Evolutionary conservation across 2,329 filamentous ascomycete genomes (phyloP).

Genomic region (Lecanosticta acicola): DNA sequence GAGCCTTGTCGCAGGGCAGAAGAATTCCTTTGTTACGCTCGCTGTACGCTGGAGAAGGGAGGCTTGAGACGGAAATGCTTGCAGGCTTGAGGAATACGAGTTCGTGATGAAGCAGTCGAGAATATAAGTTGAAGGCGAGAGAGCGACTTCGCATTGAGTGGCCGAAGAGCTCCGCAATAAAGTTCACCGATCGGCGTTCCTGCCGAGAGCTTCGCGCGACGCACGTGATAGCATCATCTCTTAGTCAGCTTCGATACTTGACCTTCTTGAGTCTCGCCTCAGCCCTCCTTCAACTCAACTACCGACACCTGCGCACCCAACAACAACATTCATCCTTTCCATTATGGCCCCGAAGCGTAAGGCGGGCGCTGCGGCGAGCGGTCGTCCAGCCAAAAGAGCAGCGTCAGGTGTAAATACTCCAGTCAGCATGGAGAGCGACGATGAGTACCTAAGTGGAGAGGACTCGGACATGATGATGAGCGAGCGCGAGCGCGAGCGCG

Average conservation of each 20-base stretch:
- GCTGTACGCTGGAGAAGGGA: no score
- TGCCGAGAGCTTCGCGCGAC: neutral
- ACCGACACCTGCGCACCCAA: neutral
- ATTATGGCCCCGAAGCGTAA: constrained; percentile 37
- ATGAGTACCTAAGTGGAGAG: constrained; percentile 47
- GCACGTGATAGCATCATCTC: neutral
- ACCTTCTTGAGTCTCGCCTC: neutral
- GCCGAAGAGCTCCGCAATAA: neutral
- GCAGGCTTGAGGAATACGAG: neutral
- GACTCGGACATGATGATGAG: constrained; percentile 31
- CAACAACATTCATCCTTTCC: neutral
- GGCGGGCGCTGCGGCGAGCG: constrained; percentile 33
- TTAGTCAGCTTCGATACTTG: neutral
- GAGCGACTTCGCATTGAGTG: neutral
- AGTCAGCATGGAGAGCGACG: constrained; percentile 48
- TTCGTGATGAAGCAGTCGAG: neutral
- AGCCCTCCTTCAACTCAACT: neutral
- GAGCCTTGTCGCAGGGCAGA: no score
- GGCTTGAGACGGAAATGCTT: neutral
- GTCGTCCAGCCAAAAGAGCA: constrained; percentile 33
- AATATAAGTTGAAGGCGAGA: neutral
- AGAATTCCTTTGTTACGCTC: no score
- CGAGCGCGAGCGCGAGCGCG: constrained; percentile 17
- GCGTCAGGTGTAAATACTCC: constrained; percentile 39
- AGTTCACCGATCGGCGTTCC: neutral